These are phyloP conservation scores for Diaporthe ampelina DNA, from an alignment of 2,329 filamentous ascomycete genomes.

Conservation along the genomic window DNA sequence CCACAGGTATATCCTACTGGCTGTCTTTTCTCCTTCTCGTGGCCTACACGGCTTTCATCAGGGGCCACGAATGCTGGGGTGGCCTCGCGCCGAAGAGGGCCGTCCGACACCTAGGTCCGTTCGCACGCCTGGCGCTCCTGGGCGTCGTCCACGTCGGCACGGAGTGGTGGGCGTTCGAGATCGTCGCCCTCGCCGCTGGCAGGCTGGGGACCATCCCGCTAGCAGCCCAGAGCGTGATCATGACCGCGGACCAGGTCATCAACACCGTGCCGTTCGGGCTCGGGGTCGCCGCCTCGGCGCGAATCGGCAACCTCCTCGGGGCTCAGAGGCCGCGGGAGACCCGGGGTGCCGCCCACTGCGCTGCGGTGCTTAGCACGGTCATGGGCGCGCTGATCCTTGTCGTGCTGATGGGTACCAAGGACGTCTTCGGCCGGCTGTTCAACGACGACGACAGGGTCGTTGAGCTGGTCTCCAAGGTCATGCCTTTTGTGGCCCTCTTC, in stretches of 20 bases:
- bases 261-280: constrained; percentile 90
- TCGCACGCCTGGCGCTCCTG: constrained; percentile 80
- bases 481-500: constrained; percentile 90
- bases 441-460: constrained; percentile 83
- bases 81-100: constrained; percentile 75
- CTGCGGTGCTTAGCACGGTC: constrained; percentile 79
- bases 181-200: constrained; percentile 86
- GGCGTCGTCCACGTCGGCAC: constrained; percentile 89
- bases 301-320: constrained; percentile 86
- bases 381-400: constrained; percentile 77
- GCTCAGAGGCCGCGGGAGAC: constrained; percentile 76
- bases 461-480: constrained; percentile 78
- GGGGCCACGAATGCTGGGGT: constrained; percentile 84
- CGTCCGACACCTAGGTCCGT: constrained; percentile 76
- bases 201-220: constrained; percentile 83
- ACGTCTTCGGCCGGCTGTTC: constrained; percentile 84
- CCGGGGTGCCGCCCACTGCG: constrained; percentile 79
- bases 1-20: constrained; percentile 90
- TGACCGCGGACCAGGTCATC: constrained; percentile 89
- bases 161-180: constrained; percentile 96
- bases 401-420: constrained; percentile 77
- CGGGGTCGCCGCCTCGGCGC: constrained; percentile 82
- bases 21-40: constrained; percentile 82
- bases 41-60: constrained; percentile 78
- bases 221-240: constrained; percentile 88